Conservation (phyloP, 225 moss, liverwort and hornwort species). For the Physcomitrellopsis africana region DNA sequence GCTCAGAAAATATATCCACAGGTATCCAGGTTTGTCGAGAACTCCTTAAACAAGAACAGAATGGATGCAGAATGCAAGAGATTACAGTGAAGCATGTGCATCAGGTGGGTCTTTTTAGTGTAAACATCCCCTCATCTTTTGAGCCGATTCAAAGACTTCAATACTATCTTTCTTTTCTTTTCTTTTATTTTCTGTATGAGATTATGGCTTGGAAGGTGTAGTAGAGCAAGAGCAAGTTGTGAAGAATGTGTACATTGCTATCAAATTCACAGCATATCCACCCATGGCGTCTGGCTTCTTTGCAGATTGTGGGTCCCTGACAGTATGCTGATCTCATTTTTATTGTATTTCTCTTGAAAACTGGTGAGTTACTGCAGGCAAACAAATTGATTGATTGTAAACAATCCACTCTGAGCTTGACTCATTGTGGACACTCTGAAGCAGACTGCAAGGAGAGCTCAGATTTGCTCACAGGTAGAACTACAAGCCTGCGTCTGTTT, state of each 20-base stretch:
- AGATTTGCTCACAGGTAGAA: slow-evolving; percentile 79
- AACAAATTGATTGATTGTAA: slow-evolving; percentile 61
- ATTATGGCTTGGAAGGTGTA: neutral
- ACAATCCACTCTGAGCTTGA: slow-evolving; percentile 89
- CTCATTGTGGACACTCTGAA: slow-evolving; percentile 60
- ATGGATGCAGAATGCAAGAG: neutral
- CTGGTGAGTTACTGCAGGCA: neutral
- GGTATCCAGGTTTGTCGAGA: slow-evolving; percentile 60
- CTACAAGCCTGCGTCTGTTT: no score
- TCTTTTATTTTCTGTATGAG: neutral
- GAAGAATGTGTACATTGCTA: slow-evolving; percentile 79
- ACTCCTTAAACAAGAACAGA: neutral
- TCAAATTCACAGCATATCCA: slow-evolving; percentile 91
- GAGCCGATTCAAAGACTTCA: no score
- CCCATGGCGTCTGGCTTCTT: slow-evolving; percentile 80
- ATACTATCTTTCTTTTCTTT: no score
- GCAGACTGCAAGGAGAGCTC: slow-evolving; percentile 68
- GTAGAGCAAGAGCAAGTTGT: slow-evolving; percentile 36
- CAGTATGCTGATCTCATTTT: slow-evolving; percentile 61
- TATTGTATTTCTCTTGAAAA: neutral
- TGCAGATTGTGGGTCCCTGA: slow-evolving; percentile 97
- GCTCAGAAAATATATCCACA: slow-evolving; percentile 80
- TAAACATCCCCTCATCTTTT: neutral
- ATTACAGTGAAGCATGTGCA: neutral
- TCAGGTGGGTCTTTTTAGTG: neutral